Conservation (phyloP, 208 protist genomes). For the Vickermania spadyakhi region DNA sequence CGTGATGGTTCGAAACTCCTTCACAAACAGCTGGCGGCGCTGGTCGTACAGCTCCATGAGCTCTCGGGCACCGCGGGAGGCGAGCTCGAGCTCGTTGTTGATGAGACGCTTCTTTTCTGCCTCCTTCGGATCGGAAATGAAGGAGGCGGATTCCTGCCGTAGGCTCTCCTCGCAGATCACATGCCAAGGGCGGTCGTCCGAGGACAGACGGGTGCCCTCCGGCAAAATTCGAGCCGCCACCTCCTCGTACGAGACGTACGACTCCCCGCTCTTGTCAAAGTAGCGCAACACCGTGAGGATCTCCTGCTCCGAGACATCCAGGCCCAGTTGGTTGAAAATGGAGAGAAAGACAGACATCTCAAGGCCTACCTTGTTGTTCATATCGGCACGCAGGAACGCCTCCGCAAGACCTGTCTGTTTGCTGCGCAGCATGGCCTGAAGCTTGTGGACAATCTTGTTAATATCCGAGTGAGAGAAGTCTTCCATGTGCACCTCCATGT, state of each 20-base stretch:
- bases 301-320: constrained; percentile 86
- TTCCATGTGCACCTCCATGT: constrained; percentile 87
- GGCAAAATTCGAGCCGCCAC: constrained; percentile 71
- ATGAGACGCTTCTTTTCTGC: constrained; percentile 36
- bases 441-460: constrained; percentile 77
- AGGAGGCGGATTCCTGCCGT: constrained; percentile 36
- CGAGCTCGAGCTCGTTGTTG: constrained; percentile 22
- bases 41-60: constrained; percentile 73
- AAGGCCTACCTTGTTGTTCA: constrained; percentile 38
- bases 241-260: constrained; percentile 86
- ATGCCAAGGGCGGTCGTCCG: constrained; percentile 63
- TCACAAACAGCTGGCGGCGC: constrained; percentile 83
- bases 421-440: constrained; percentile 82
- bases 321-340: constrained; percentile 57
- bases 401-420: constrained; percentile 69
- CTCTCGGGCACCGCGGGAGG: constrained; percentile 40
- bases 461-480: constrained; percentile 85
- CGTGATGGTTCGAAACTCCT: constrained; percentile 80
- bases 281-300: constrained; percentile 86
- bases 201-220: constrained; percentile 43
- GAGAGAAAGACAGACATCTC: constrained; percentile 67
- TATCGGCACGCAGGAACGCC: constrained; percentile 65
- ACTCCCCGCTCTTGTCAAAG: constrained; percentile 89
- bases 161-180: constrained; percentile 60
- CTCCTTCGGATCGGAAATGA: constrained; percentile 52